Percentiles rank a stretch among this genome's conserved stretches.
These are phyloP conservation scores for Candida sp. DNA, from an alignment of 1,139 yeast genomes.

Conservation along the genomic window DNA sequence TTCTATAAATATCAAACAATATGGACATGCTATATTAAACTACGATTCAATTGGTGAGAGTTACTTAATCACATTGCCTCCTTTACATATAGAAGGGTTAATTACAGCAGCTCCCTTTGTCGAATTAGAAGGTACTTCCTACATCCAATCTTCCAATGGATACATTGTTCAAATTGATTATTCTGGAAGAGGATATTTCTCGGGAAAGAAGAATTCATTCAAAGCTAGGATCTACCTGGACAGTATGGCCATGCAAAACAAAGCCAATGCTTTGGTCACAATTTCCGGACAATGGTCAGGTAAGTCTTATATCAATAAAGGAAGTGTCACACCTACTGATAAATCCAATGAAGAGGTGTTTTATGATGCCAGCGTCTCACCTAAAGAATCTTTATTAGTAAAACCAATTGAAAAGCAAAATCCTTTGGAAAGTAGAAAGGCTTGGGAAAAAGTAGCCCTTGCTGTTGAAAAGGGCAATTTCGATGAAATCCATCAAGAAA, in stretches of 20 bases:
- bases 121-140: constrained; percentile 82
- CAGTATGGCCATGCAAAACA: constrained; percentile 41
- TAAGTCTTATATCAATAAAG: constrained; percentile 49
- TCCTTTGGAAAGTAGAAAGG: constrained; percentile 73
- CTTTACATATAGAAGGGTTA: constrained; percentile 94
- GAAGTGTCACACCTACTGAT: constrained; percentile 32
- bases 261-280: constrained; percentile 70
- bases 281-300: constrained; percentile 94
- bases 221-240: constrained; percentile 76
- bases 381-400: constrained; percentile 59
- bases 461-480: constrained; percentile 76
- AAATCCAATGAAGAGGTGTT: constrained; percentile 52
- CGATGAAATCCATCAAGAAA: constrained; percentile 69
- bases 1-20: constrained; percentile 80
- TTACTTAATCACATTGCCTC: constrained; percentile 85
- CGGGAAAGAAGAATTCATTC: constrained; percentile 93
- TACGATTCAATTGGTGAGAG: constrained; percentile 60
- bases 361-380: constrained; percentile 59
- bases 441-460: constrained; percentile 87
- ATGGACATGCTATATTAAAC: constrained; percentile 80
- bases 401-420: constrained; percentile 79
- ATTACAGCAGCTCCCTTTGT: constrained; percentile 87
- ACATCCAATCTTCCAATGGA: constrained; percentile 80
- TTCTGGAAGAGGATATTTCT: constrained; percentile 90
- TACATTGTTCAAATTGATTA: constrained; percentile 72